Evolutionary conservation across 257 asterid genomes (phyloP).

Genomic region (Linaria vulgaris): DNA sequence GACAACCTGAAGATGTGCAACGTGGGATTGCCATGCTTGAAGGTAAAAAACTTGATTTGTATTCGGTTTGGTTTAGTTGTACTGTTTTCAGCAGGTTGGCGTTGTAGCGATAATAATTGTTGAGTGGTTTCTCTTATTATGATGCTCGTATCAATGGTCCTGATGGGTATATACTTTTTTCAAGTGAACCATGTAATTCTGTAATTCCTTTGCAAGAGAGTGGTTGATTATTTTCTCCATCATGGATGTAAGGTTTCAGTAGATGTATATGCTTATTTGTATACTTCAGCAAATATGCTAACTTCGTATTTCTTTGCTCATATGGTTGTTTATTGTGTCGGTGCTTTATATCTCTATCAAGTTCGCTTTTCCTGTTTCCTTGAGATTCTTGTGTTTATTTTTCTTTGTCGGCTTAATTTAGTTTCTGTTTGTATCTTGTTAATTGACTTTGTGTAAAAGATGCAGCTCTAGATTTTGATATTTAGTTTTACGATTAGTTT

Average conservation of each 20-base stretch:
- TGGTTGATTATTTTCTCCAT: no score
- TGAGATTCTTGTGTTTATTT: not conserved
- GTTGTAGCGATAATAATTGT: not conserved
- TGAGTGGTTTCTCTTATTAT: not conserved
- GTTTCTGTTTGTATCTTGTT: not conserved
- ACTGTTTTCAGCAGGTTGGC: no score
- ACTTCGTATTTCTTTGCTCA: not conserved
- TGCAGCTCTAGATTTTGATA: not conserved
- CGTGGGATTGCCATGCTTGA: conserved; percentile 84
- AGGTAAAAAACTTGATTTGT: conserved; percentile 42
- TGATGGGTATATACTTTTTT: not conserved
- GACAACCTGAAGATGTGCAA: conserved; percentile 57
- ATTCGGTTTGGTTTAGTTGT: no score
- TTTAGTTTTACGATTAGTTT: conserved; percentile 1
- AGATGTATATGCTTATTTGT: no score
- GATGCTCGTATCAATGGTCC: not conserved
- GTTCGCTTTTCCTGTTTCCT: no score
- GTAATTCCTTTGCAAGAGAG: no score
- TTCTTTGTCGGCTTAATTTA: not conserved
- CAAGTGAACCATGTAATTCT: not conserved
- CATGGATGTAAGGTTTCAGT: no score
- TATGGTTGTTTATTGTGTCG: no score
- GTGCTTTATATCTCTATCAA: no score
- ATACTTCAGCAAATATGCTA: no score
- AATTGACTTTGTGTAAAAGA: not conserved